Evolutionary conservation across 768 basidiomycete genomes (phyloP).

Genomic region (Boletus rubroflammeus): DNA sequence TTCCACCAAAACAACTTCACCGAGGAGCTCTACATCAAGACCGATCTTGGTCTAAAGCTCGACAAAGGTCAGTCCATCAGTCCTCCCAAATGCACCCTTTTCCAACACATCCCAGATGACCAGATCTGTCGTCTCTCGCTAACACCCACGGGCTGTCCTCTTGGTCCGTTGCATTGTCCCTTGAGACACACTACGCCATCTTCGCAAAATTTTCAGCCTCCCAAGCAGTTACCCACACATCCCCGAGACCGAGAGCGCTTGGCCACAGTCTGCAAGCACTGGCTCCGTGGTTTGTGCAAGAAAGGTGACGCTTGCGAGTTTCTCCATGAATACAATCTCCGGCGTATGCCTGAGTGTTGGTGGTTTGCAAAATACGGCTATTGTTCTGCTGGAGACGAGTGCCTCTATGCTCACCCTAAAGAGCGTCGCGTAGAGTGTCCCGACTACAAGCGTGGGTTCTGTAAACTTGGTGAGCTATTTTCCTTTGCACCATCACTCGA

Average conservation of each 20-base stretch:
- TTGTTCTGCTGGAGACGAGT: conserved; percentile 95
- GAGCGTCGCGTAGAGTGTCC: conserved; percentile 91
- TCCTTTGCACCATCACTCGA: neutral
- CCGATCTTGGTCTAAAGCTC: conserved; percentile 78
- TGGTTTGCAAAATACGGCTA: conserved; percentile 99
- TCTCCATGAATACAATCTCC: conserved; percentile 96
- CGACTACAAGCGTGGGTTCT: conserved; percentile 94
- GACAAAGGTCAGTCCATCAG: conserved; percentile 66
- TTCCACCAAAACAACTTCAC: conserved; percentile 92
- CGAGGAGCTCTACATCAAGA: conserved; percentile 78
- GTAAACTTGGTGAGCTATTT: conserved; percentile 70
- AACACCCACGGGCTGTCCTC: conserved; percentile 80
- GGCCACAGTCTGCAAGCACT: conserved; percentile 97
- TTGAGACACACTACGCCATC: conserved; percentile 90
- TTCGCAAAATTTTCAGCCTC: conserved; percentile 83
- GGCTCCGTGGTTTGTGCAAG: conserved; percentile 96
- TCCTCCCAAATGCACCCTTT: neutral
- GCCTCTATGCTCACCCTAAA: conserved; percentile 93
- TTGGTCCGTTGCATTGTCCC: conserved; percentile 90
- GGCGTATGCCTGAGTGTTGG: conserved; percentile 99
- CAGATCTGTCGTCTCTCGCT: conserved; percentile 90
- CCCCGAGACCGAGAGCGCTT: conserved; percentile 80
- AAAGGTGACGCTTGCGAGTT: conserved; percentile 98
- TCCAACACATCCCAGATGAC: conserved; percentile 55
- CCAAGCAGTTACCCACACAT: conserved; percentile 76